Percentiles rank a stretch among this genome's conserved stretches.
Conservation (phyloP, 495 filamentous ascomycete species). For the Cercophora newfieldiana region DNA sequence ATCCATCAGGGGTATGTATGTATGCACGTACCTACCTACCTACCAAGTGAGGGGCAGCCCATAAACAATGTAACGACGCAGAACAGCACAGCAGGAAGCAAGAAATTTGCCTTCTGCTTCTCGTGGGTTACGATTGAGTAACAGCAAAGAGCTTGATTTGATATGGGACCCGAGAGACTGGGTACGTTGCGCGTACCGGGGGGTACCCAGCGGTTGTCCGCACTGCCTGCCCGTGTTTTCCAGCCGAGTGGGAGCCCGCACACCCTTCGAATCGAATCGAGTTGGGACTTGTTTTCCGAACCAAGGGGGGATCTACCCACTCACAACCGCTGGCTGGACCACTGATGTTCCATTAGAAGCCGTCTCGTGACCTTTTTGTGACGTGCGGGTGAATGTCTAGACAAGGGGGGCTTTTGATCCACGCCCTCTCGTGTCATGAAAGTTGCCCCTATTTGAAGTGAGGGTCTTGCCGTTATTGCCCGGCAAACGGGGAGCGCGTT, state of each 20-base stretch:
- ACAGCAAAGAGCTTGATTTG: slow-evolving; percentile 13
- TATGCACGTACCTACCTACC: not conserved
- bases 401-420: slow-evolving; percentile 8
- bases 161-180: not conserved
- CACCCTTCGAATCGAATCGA: not conserved
- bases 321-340: not conserved
- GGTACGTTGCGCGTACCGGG: slow-evolving; percentile 7
- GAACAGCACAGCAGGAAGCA: not conserved
- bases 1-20: no score
- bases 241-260: not conserved
- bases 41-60: not conserved
- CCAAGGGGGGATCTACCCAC: not conserved
- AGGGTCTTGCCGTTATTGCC: not conserved
- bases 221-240: not conserved
- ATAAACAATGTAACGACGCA: not conserved
- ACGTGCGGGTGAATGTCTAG: slow-evolving; percentile 28
- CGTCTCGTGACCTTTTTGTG: slow-evolving; percentile 26
- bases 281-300: slow-evolving; percentile 1
- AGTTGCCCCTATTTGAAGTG: not conserved
- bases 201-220: not conserved
- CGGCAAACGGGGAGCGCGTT: not conserved
- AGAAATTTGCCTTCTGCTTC: not conserved
- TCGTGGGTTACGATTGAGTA: slow-evolving; percentile 12
- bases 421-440: not conserved
- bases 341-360: slow-evolving; percentile 11